phyloP scores from a whole-genome alignment of 2,329 filamentous ascomycete genomes.

The Colletotrichum echinochloae region DNA sequence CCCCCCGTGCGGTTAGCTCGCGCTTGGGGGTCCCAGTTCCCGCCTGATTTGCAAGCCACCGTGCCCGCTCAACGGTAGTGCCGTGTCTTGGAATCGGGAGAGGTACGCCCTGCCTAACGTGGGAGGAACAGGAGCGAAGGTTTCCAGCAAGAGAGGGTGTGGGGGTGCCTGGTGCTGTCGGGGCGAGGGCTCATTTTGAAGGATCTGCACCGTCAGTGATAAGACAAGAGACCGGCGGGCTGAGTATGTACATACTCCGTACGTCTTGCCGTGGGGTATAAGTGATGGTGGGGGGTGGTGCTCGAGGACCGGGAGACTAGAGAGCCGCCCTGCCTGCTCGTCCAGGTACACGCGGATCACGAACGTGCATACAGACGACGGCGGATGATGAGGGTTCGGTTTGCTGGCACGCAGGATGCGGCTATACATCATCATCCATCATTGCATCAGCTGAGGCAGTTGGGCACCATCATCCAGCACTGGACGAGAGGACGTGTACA shows the following conservation, averaged over 20 bases:
- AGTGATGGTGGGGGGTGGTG: constrained; percentile 10
- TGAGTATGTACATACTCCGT: too few species aligned
- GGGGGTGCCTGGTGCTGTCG: neutral
- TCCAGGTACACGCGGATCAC: neutral
- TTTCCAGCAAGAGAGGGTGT: neutral
- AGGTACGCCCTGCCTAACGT: constrained; percentile 28
- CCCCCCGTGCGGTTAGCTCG: neutral
- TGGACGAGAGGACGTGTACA: too few species aligned
- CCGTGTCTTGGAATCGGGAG: constrained; percentile 3
- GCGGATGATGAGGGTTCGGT: neutral
- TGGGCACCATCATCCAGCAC: constrained; percentile 8
- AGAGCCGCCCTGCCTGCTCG: neutral
- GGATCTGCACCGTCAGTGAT: constrained; percentile 2
- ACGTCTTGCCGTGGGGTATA: constrained; percentile 13
- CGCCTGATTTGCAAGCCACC: constrained; percentile 20
- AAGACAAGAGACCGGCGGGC: neutral
- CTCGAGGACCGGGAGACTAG: neutral
- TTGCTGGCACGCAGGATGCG: constrained; percentile 6
- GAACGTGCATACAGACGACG: neutral
- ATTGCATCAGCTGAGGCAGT: constrained; percentile 7
- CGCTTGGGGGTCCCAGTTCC: constrained; percentile 5
- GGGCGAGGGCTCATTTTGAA: constrained; percentile 23
- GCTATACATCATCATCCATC: neutral
- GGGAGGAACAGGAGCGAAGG: constrained; percentile 6
- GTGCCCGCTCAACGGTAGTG: constrained; percentile 6